Percentiles rank a stretch among this genome's conserved stretches.
Evolutionary conservation across 148 eudicot genomes (phyloP).

Genomic region (Pharnaceum exiguum): DNA sequence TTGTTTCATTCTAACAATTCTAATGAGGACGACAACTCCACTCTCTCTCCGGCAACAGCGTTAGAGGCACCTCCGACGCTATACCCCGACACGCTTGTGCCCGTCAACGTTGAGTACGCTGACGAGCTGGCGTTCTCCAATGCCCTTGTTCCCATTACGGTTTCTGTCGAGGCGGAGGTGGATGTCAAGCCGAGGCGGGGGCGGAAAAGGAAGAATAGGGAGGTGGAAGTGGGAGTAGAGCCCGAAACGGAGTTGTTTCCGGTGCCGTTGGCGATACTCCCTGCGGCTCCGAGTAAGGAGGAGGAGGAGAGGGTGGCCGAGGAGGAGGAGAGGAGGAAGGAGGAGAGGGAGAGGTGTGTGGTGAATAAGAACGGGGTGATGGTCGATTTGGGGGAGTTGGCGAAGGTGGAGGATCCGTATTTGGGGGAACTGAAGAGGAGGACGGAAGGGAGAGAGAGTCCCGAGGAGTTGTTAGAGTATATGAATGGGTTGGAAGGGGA

Average conservation of each 20-base stretch:
- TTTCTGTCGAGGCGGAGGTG: no score
- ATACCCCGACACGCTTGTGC: conserved; percentile 25
- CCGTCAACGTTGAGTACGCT: conserved; percentile 31
- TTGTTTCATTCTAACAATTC: conserved; percentile 26
- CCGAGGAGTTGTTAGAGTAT: conserved; percentile 74
- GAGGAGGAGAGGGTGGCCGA: conserved; percentile 42
- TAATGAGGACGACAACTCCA: background rate
- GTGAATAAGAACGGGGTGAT: conserved; percentile 52
- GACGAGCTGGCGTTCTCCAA: conserved; percentile 17
- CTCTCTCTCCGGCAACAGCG: background rate
- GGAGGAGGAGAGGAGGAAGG: conserved; percentile 13
- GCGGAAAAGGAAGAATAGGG: no score
- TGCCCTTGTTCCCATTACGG: no score
- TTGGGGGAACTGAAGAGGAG: conserved; percentile 42
- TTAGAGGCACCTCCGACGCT: background rate
- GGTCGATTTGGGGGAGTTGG: conserved; percentile 55
- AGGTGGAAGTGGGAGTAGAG: no score
- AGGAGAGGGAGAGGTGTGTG: conserved; percentile 48
- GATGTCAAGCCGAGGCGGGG: no score
- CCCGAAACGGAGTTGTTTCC: background rate
- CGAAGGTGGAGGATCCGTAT: conserved; percentile 54
- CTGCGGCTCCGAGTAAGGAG: conserved; percentile 17
- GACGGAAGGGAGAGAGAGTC: conserved; percentile 45
- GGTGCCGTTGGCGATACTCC: background rate
- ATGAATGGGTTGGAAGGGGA: conserved; percentile 55